Percentiles rank a stretch among this genome's conserved stretches.
phyloP scores from a whole-genome alignment of 371 early-diverging fungal genomes.

The Rhizopus arrhizus region DNA sequence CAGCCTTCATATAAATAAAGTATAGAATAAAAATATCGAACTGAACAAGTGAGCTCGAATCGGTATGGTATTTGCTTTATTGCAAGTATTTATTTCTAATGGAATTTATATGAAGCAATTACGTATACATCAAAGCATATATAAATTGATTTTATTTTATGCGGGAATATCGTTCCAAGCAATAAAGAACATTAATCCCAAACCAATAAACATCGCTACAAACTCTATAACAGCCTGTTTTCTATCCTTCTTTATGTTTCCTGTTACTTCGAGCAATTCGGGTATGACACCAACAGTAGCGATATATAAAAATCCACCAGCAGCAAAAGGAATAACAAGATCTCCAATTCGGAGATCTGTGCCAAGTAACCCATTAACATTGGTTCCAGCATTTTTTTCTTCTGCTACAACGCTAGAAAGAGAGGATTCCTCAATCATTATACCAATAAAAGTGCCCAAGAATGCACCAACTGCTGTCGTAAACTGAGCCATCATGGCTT shows the following conservation, averaged over 20 bases:
- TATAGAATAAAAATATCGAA: too few species aligned
- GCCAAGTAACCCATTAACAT: conserved; percentile 50
- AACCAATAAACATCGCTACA: conserved; percentile 64
- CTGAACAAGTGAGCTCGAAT: too few species aligned
- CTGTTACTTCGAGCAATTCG: conserved; percentile 71
- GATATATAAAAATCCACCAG: conserved; percentile 89
- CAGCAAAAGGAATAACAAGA: conserved; percentile 83
- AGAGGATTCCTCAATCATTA: conserved; percentile 69
- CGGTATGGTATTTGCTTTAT: too few species aligned
- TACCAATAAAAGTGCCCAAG: conserved; percentile 80
- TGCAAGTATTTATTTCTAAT: too few species aligned
- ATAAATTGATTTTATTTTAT: neutral
- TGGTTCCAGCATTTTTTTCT: conserved; percentile 5
- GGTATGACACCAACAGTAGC: conserved; percentile 89
- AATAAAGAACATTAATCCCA: conserved; percentile 66
- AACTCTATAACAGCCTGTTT: conserved; percentile 62
- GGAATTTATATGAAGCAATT: too few species aligned
- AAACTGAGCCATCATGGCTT: conserved; percentile 84
- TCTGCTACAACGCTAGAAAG: neutral
- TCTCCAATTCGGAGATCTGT: conserved; percentile 57
- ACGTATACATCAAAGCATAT: too few species aligned
- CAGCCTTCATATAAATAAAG: too few species aligned
- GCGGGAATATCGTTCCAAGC: conserved; percentile 59
- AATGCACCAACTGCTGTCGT: conserved; percentile 82
- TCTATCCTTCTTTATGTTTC: conserved; percentile 54